These are phyloP conservation scores for Mortierella sp. DNA, from an alignment of 371 early-diverging fungal species.

Conservation along the genomic window DNA sequence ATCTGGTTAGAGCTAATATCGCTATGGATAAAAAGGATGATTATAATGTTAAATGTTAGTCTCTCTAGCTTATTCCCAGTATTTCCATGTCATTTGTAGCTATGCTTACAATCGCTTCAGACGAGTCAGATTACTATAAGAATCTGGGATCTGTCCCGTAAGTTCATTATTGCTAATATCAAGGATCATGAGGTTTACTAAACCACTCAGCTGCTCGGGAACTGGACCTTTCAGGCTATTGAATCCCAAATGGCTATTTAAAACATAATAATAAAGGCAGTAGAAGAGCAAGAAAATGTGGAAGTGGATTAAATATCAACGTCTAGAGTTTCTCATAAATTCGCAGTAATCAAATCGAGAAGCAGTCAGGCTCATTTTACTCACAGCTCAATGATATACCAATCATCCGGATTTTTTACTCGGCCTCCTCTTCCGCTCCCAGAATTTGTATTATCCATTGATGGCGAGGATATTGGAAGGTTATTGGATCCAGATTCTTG, in stretches of 20 bases:
- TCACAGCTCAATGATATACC: conserved; percentile 49
- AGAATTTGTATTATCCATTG: not conserved
- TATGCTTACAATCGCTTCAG: conserved; percentile 28
- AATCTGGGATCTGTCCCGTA: conserved; percentile 60
- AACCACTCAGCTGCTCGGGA: conserved; percentile 58
- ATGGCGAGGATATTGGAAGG: not conserved
- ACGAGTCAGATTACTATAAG: conserved; percentile 59
- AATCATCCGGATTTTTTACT: conserved; percentile 23
- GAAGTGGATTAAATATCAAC: not conserved
- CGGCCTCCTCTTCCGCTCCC: not conserved
- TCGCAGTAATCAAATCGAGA: not conserved
- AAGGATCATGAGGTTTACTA: conserved; percentile 60
- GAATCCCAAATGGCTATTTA: conserved; percentile 57
- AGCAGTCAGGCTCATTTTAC: not conserved
- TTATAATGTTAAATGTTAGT: not conserved
- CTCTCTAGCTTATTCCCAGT: not conserved
- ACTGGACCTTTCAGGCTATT: conserved; percentile 65
- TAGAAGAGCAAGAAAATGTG: too few species aligned
- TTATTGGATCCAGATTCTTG: not conserved
- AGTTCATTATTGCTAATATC: conserved; percentile 68
- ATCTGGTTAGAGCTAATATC: conserved; percentile 46
- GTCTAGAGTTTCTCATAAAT: not conserved
- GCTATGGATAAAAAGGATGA: not conserved
- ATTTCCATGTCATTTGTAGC: not conserved
- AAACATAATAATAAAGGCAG: not conserved